Percentiles rank a stretch among this genome's conserved stretches.
These are phyloP conservation scores for Kalmanozyma brasiliensis DNA, from an alignment of 1,284 basidiomycete species.

Conservation along the genomic window DNA sequence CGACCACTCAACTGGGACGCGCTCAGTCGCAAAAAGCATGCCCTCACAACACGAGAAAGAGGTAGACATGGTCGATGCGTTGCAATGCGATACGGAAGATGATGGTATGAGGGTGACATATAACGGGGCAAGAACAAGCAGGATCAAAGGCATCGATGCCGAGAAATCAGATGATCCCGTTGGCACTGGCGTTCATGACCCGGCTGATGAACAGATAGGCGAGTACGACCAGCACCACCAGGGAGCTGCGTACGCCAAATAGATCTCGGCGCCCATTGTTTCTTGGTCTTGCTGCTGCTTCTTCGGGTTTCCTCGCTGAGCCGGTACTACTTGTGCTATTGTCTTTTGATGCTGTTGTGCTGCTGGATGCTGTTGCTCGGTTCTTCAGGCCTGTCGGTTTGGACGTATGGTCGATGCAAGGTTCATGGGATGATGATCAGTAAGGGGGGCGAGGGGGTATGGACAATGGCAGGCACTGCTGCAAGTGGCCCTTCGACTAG, in stretches of 20 bases:
- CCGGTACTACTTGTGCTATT: not conserved
- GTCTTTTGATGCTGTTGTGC: not conserved
- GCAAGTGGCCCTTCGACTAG: conserved; percentile 6
- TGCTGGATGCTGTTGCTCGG: not conserved
- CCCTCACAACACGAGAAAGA: no score
- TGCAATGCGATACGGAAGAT: conserved; percentile 5
- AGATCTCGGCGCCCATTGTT: conserved; percentile 30
- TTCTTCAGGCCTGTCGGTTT: not conserved
- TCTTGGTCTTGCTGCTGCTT: conserved; percentile 6
- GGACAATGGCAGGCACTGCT: no score
- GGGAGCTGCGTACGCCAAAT: conserved; percentile 45
- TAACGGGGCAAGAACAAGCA: not conserved
- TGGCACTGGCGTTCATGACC: conserved; percentile 42
- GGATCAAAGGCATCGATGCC: not conserved
- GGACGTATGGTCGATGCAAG: no score
- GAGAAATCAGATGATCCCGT: conserved; percentile 43
- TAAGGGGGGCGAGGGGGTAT: no score
- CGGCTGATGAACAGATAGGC: conserved; percentile 57
- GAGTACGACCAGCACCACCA: conserved; percentile 48
- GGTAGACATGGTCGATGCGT: no score
- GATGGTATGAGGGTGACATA: conserved; percentile 1
- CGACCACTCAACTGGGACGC: no score
- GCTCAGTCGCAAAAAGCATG: no score
- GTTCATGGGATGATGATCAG: no score
- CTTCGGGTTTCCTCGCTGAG: conserved; percentile 8